Base-by-base conservation (phyloP, 2,329 filamentous ascomycete species). In the Aspergillus carbonarius region DNA sequence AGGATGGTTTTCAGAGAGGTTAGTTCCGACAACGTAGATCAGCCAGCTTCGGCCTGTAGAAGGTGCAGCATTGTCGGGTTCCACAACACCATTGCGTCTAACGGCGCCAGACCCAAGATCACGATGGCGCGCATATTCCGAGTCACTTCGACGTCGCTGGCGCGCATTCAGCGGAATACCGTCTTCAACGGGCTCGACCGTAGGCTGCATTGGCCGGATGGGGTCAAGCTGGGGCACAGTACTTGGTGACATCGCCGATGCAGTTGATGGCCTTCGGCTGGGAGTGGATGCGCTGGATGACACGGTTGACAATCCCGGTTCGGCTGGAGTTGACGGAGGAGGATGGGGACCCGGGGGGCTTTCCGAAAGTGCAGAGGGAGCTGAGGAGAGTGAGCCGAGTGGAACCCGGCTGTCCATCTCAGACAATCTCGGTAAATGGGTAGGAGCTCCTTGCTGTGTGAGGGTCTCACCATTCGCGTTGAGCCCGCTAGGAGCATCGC, bases 11-110 rank as follows among this genome's bases (percentile, higher is more conserved):
- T 89, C 86, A 1, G 87, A 86, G 54, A 89, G 84, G 63, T 87
- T 88, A 42, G 87, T 87, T 46, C 87, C 87, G 53, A 90, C 82
- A 8, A 90, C 86, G 68, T 90, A 90, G 54, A 90, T 89, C 66
- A 90, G 82, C 87, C 87, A 90, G 72, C 86, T 89, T 63, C 87
- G 78, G 55, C 84, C 85, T 55, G 79, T 80, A 58, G 78, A 75
- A 42, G 76, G 74, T 9, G 75, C 70, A 55, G 77, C 70, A 47
- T 80, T 78, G 57, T 85, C 81, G 20, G 85, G 84, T 60, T 85
- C 83, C 60, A 88, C 86, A 17, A 88, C 83, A 18, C 86, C 86
- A 68, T 88, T 87, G 44, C 86, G 80, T 34, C 86, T 79, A 10
- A 85, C 81, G 23, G 85, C 82, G 49, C 85, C 86, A 32, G 85